Conservation (phyloP, 2,329 filamentous ascomycete species). For the Exophiala sideris region DNA sequence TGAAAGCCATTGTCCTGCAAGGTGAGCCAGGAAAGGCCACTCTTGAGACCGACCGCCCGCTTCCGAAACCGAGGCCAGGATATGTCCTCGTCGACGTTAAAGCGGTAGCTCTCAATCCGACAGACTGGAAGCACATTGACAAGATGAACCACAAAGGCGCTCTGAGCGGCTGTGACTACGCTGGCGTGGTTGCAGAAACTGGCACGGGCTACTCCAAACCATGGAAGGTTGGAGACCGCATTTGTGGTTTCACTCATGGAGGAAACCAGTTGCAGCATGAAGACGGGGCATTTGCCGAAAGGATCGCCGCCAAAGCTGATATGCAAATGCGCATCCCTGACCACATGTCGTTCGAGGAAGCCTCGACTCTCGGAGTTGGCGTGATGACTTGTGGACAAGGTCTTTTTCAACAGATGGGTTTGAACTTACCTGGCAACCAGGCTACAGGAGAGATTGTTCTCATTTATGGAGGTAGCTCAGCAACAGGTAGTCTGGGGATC, state of each 20-base stretch:
- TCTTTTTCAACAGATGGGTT: slow-evolving; percentile 34
- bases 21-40: slow-evolving; percentile 29
- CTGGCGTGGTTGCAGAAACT: slow-evolving; percentile 33
- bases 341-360: slow-evolving; percentile 33
- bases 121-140: slow-evolving; percentile 54
- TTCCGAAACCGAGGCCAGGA: slow-evolving; percentile 44
- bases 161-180: slow-evolving; percentile 37
- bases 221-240: slow-evolving; percentile 44
- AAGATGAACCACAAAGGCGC: slow-evolving; percentile 35
- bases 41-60: slow-evolving; percentile 35
- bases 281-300: slow-evolving; percentile 38
- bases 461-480: slow-evolving; percentile 42
- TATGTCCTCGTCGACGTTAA: slow-evolving; percentile 54
- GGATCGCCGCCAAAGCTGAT: slow-evolving; percentile 32
- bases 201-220: slow-evolving; percentile 22
- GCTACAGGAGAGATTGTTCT: slow-evolving; percentile 31
- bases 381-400: slow-evolving; percentile 42
- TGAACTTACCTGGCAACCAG: slow-evolving; percentile 28
- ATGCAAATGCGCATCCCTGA: slow-evolving; percentile 33
- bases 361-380: slow-evolving; percentile 34
- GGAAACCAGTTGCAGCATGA: slow-evolving; percentile 30
- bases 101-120: slow-evolving; percentile 54
- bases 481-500: slow-evolving; percentile 39
- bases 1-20: slow-evolving; percentile 39
- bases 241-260: slow-evolving; percentile 38